Evolutionary conservation across 192 early-diverging fungal genomes (phyloP).

Genomic region (Geosiphon pyriformis): DNA sequence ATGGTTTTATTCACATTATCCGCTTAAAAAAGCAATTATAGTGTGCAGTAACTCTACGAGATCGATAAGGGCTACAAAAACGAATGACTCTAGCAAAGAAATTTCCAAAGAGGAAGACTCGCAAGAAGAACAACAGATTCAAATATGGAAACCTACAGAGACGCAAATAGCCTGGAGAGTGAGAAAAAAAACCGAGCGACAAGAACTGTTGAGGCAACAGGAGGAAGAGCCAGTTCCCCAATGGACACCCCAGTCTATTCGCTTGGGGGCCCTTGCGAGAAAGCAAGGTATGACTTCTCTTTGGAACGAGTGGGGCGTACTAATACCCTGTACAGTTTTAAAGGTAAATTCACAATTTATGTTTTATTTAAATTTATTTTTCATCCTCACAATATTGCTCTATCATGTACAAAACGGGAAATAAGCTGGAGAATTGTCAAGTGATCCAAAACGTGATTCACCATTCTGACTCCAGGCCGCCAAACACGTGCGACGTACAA

Average conservation of each 20-base stretch:
- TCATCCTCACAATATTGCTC: background rate
- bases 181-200: no score
- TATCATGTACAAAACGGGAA: constrained; percentile 6
- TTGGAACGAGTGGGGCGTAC: constrained; percentile 91
- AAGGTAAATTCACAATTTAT: constrained; percentile 46
- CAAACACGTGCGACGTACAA: constrained; percentile 54
- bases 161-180: no score
- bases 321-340: constrained; percentile 85
- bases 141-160: no score
- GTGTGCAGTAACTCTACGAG: no score
- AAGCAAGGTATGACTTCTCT: constrained; percentile 95
- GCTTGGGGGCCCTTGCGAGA: constrained; percentile 68
- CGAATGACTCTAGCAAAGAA: no score
- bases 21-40: no score
- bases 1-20: no score
- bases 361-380: constrained; percentile 6
- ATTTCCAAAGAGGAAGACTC: no score
- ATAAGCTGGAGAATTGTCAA: constrained; percentile 64
- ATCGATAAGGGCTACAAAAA: no score
- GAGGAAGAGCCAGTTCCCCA: background rate
- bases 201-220: no score
- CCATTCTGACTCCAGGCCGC: constrained; percentile 35
- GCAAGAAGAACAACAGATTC: no score
- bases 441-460: constrained; percentile 54
- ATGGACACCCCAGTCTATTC: constrained; percentile 21